phyloP scores from a whole-genome alignment of 106 monocot species.

The Dioscorea alata region DNA sequence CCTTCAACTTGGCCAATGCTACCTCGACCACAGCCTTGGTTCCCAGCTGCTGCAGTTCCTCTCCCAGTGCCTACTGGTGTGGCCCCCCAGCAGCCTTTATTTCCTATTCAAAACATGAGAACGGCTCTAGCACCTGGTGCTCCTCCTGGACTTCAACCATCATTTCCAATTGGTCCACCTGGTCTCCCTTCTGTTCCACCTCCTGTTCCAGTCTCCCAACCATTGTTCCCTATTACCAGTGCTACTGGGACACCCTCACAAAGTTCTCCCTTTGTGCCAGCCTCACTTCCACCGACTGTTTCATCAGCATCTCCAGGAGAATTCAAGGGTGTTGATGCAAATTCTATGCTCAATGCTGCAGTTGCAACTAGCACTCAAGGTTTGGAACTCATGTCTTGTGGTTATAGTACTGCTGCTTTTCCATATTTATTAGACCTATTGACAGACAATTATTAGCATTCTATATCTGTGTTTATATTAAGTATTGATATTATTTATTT shows the following conservation, averaged over 20 bases:
- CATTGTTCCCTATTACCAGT: conserved; percentile 78
- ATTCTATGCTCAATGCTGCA: conserved; percentile 14
- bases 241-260: conserved; percentile 20
- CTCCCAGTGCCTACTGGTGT: conserved; percentile 20
- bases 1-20: conserved; percentile 57
- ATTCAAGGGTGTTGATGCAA: conserved; percentile 23
- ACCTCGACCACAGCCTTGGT: conserved; percentile 63
- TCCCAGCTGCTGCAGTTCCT: conserved; percentile 37
- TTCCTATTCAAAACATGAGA: conserved; percentile 69
- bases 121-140: conserved; percentile 30
- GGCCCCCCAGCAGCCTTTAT: conserved; percentile 57
- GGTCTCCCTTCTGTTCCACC: conserved; percentile 44
- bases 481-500: too few species aligned
- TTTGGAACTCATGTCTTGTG: conserved; percentile 7
- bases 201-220: conserved; percentile 54
- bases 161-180: conserved; percentile 36
- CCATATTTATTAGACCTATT: too few species aligned
- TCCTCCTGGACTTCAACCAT: conserved; percentile 37
- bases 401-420: neutral
- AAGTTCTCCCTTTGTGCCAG: conserved; percentile 23
- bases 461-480: too few species aligned
- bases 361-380: conserved; percentile 34
- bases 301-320: conserved; percentile 22
- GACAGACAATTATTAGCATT: too few species aligned
- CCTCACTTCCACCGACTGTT: conserved; percentile 11